A percentile compares a stretch with the other conserved stretches of the same genome.
Conservation (phyloP, 352 stramenopile genomes). For the Pythium brachiatum region DNA sequence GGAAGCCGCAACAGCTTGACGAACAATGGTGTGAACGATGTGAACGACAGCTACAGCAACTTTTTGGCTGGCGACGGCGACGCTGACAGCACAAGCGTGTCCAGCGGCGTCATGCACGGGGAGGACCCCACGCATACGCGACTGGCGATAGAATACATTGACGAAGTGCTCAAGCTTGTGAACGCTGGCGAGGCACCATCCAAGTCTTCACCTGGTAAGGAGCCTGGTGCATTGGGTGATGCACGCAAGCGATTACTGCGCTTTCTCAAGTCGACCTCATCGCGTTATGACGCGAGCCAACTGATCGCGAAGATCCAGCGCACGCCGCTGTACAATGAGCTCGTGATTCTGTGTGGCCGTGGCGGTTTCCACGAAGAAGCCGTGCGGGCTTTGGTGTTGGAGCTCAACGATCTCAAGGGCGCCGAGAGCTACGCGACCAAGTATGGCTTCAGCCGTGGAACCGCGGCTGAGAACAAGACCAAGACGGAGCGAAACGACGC, state of each 20-base stretch:
- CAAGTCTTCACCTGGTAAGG: slow-evolving; percentile 80
- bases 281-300: slow-evolving; percentile 69
- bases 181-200: slow-evolving; percentile 66
- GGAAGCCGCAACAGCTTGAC: slow-evolving; percentile 13
- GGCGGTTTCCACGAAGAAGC: slow-evolving; percentile 79
- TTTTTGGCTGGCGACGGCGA: slow-evolving; percentile 72
- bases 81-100: slow-evolving; percentile 29
- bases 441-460: slow-evolving; percentile 46
- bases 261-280: slow-evolving; percentile 76
- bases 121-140: slow-evolving; percentile 80
- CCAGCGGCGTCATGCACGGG: slow-evolving; percentile 21
- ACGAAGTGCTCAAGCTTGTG: slow-evolving; percentile 79
- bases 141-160: slow-evolving; percentile 83
- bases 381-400: slow-evolving; percentile 67
- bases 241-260: slow-evolving; percentile 77
- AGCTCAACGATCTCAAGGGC: slow-evolving; percentile 77
- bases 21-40: slow-evolving; percentile 21
- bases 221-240: slow-evolving; percentile 65
- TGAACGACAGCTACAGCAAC: slow-evolving; percentile 84
- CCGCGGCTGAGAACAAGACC: slow-evolving; percentile 34
- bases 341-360: slow-evolving; percentile 82
- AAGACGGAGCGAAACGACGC: slow-evolving; percentile 69
- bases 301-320: slow-evolving; percentile 77
- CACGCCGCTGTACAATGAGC: slow-evolving; percentile 77
- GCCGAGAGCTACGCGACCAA: slow-evolving; percentile 83